Conservation (phyloP, 2,329 filamentous ascomycete genomes). For the Uncinocarpus reesii region DNA sequence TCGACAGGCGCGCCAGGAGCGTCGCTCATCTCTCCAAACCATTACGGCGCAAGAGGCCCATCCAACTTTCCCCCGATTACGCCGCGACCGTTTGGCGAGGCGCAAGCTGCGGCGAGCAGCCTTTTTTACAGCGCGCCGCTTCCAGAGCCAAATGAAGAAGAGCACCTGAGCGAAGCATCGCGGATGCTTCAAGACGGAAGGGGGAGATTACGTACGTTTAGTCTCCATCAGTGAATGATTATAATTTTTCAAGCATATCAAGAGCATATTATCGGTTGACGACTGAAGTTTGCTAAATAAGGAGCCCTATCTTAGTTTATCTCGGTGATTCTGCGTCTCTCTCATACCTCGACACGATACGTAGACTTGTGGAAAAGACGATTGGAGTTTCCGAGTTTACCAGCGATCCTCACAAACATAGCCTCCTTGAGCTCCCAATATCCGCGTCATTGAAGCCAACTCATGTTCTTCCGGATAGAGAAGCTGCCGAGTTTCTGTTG, state of each 20-base stretch:
- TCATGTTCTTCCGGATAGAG: constrained; percentile 46
- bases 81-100: background rate
- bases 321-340: constrained; percentile 54
- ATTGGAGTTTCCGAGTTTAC: constrained; percentile 50
- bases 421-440: constrained; percentile 47
- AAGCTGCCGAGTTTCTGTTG: constrained; percentile 46
- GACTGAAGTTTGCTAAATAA: background rate
- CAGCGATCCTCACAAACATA: constrained; percentile 46
- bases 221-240: background rate
- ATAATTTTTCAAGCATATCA: background rate
- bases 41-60: background rate
- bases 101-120: background rate
- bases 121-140: constrained; percentile 2
- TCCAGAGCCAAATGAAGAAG: constrained; percentile 18
- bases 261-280: too few relatives aligned
- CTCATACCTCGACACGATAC: constrained; percentile 51
- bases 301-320: constrained; percentile 40
- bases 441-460: constrained; percentile 39
- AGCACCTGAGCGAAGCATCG: constrained; percentile 42
- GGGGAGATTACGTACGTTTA: constrained; percentile 24
- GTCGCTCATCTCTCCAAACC: background rate
- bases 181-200: constrained; percentile 56
- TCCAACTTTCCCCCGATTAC: background rate
- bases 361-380: constrained; percentile 49
- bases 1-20: background rate